These are phyloP conservation scores for Cucumis hystrix DNA, from an alignment of 306 rosid species.

Conservation along the genomic window DNA sequence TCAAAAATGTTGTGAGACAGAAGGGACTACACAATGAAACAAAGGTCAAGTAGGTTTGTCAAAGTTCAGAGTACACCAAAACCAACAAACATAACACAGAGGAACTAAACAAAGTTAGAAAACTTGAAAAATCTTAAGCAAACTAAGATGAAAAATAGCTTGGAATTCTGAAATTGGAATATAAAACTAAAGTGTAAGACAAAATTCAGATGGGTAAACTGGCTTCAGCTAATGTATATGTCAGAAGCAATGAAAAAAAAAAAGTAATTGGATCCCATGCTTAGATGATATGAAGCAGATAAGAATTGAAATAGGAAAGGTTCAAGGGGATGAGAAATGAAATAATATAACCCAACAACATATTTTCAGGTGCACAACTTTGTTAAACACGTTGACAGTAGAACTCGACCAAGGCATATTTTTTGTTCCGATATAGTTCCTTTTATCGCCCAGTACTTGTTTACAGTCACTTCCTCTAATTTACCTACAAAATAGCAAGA, in stretches of 20 bases:
- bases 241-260: constrained; percentile 63
- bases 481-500: not conserved
- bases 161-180: not conserved
- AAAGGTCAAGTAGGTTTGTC: not conserved
- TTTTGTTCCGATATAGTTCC: constrained; percentile 4
- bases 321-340: not conserved
- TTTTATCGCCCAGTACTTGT: not conserved
- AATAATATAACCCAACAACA: constrained; percentile 90
- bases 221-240: constrained; percentile 79
- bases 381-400: constrained; percentile 60
- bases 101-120: not conserved
- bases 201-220: not conserved
- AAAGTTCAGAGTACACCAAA: not conserved
- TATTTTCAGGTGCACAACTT: constrained; percentile 60
- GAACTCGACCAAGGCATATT: constrained; percentile 89
- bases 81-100: not conserved
- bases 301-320: not conserved
- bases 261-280: constrained; percentile 82
- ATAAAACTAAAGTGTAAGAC: not conserved
- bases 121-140: not conserved
- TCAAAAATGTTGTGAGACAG: constrained; percentile 4
- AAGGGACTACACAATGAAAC: constrained; percentile 13
- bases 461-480: not conserved
- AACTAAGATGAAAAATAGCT: not conserved
- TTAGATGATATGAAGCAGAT: constrained; percentile 8